Evolutionary conservation across 805 yeast genomes (phyloP), one percentile per base, ranked within the genome.

Genomic region (Lipomyces anomalus): DNA sequence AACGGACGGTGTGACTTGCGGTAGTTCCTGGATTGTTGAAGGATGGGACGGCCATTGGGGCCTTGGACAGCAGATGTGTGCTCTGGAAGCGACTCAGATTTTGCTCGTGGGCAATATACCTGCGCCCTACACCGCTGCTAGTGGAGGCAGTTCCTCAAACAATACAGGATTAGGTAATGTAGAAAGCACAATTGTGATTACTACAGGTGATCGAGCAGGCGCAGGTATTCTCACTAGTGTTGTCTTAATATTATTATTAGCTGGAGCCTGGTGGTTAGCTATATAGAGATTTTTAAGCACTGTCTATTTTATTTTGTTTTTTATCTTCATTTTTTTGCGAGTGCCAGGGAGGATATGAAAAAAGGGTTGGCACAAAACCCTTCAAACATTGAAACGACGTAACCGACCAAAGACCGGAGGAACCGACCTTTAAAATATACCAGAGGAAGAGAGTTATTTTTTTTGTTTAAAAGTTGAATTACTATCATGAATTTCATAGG

Each of bases 11-110:
- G 82, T 79, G 52, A 89, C 97, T 0, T 90, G 97, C 70, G 97
- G 96, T 23, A 59, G 75, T 46, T 73, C 84, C 59, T 89, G 97
- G 97, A 66, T 75, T 2, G 55, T 52, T 17, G 68, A 70, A 1
- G 78, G 77, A 17, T 84, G 83, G 80, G 97, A 89, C 65, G 79
- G 75, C 1, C 59, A 61, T 34, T 86, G 76, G 58, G 96, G 97
- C 2, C 71, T 90, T 29, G 97, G 97, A 46, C 95, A 90, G 67
- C 95, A 90, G 67, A 83, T 85, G 75, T 68, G 81, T 28, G 95
- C 96, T 0, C 67, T 88, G 50, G 97, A 88, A 50, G 69, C 71
- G 5, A 69, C 80, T 21, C 70, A 70, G 46, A 67, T 64, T 47
- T 50, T 50, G 9, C 38, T 50, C 7, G 40, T 44, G 6, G 26